Base-by-base conservation (phyloP, 306 rosid genomes). In the Vigna reflexopilosa region DNA sequence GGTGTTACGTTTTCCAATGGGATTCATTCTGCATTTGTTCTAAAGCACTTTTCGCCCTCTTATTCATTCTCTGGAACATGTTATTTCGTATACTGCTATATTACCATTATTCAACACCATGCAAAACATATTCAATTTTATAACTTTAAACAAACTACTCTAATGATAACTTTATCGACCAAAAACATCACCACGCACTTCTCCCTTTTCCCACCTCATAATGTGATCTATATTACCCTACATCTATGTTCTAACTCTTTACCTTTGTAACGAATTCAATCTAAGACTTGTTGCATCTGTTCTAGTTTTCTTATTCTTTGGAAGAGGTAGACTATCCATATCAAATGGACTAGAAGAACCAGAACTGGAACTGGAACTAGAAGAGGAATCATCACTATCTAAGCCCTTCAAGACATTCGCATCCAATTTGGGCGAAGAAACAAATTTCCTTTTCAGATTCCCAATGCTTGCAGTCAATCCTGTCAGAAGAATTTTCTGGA, bases 361-460 rank as follows among this genome's bases (percentile, higher is more conserved):
- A 7, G 79, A 70, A 52, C 84, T 78, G 6, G 80, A 57, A 44
- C 80, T 50, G 2, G 61, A 54, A 55, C 63, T 44, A 17, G 72
- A 76, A 61, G 59, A 52, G 34, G 82, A 80, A 49, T 42, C 11
- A 51, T 70, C 87, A 47, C 24, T 13, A 47, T 26, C 71, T 6
- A 49, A 48, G 45, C 4, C 61, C 38, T 72, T 58, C 58, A 65
- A 72, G 49, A 32, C 2, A 49, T 67, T 26, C 24, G n/a, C 8
- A 45, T 11, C 48, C 7, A 51, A 14, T 51, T 20, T 57, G 17
- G 3, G 9, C 9, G 40, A 13, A 30, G 47, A 22, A 20, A 57
- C 16, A 47, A 67, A 10, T 68, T 32, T 20, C 54, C 81, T 79
- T 32, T 83, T 83, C 32, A 28, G 48, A 65, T 6, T 28, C 19